A percentile compares a stretch with the other conserved stretches of the same genome.
Evolutionary conservation across 2,329 filamentous ascomycete species (phyloP).

Genomic region (Scorias spongiosa): DNA sequence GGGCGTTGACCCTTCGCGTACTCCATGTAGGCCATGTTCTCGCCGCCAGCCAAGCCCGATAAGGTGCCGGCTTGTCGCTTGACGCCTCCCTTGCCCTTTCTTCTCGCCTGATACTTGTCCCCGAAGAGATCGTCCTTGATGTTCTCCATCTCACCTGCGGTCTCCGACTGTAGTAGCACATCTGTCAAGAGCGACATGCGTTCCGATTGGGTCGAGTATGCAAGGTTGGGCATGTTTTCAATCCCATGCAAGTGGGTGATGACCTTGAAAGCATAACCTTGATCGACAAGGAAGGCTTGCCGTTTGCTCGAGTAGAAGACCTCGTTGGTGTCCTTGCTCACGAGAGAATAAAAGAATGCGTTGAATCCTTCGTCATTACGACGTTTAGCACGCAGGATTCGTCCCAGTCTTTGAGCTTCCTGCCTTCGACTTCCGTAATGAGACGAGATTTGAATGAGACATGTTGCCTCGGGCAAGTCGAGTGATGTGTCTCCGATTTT

Average conservation of each 20-base stretch:
- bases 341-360: constrained; percentile 95
- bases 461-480: constrained; percentile 89
- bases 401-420: constrained; percentile 83
- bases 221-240: constrained; percentile 64
- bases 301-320: constrained; percentile 97
- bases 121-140: constrained; percentile 54
- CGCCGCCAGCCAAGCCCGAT: constrained; percentile 73
- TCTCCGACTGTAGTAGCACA: constrained; percentile 81
- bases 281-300: constrained; percentile 92
- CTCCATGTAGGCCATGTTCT: constrained; percentile 77
- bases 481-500: constrained; percentile 99
- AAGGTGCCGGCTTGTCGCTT: constrained; percentile 73
- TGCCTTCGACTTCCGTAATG: constrained; percentile 95
- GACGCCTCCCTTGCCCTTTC: constrained; percentile 40
- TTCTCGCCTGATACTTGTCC: constrained; percentile 31
- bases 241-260: constrained; percentile 92
- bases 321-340: constrained; percentile 92
- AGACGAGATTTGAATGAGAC: constrained; percentile 90
- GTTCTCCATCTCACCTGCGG: constrained; percentile 54
- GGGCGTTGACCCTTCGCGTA: constrained; percentile 26
- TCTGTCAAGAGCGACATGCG: constrained; percentile 95
- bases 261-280: constrained; percentile 97
- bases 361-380: constrained; percentile 98
- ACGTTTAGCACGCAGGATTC: constrained; percentile 86
- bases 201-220: constrained; percentile 64